Conservation (phyloP, 202 grass and related monocot genomes). For the Saccharum hybrid region DNA sequence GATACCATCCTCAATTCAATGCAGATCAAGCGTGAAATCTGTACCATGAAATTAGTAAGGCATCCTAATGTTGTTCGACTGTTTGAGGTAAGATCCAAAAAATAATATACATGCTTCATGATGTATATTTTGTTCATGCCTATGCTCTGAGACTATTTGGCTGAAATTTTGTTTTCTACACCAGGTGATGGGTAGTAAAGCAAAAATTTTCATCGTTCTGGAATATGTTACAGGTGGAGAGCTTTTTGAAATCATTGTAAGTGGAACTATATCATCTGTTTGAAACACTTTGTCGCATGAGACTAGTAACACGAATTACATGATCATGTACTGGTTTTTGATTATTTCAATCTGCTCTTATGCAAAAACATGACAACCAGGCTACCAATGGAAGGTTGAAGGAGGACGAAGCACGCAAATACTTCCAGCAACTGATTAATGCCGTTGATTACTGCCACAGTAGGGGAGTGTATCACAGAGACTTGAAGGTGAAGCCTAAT, state of each 20-base stretch:
- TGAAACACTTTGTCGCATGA: constrained; percentile 10
- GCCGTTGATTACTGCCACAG: constrained; percentile 96
- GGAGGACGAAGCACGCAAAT: constrained; percentile 85
- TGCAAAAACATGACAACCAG: constrained; percentile 42
- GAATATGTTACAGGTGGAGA: constrained; percentile 96
- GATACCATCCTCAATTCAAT: constrained; percentile 43
- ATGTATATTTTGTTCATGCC: constrained; percentile 26
- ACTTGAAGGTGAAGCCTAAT: constrained; percentile 79
- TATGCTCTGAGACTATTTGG: constrained; percentile 27
- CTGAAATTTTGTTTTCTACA: constrained; percentile 32
- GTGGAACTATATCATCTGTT: constrained; percentile 41
- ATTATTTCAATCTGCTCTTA: constrained; percentile 21
- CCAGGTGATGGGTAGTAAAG: constrained; percentile 97
- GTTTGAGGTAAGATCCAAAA: constrained; percentile 64
- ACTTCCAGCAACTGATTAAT: constrained; percentile 91
- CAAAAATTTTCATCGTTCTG: constrained; percentile 93
- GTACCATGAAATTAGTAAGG: constrained; percentile 87
- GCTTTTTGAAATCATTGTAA: constrained; percentile 96
- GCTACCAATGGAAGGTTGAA: constrained; percentile 73
- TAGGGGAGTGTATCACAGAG: constrained; percentile 96
- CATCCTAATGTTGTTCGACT: constrained; percentile 90
- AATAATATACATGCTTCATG: neutral
- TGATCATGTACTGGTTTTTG: constrained; percentile 27
- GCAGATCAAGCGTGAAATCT: constrained; percentile 94
- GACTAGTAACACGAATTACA: constrained; percentile 18